Conservation (phyloP, 306 rosid species). For the Quercus glauca region DNA sequence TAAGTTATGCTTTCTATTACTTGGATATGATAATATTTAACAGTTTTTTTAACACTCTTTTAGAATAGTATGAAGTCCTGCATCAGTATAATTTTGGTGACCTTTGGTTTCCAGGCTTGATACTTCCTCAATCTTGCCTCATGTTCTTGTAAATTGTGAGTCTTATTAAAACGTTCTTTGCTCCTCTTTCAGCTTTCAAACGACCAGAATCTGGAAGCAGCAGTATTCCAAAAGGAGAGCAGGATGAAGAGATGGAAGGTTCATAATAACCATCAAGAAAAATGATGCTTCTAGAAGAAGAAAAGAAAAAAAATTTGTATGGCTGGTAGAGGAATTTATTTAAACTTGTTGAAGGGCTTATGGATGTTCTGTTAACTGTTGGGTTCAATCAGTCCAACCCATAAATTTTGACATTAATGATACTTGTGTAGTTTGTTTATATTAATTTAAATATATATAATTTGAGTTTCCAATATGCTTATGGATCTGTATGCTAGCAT, state of each 20-base stretch:
- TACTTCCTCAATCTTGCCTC: neutral
- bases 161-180: neutral
- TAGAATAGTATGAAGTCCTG: neutral
- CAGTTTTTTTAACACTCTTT: neutral
- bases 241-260: constrained; percentile 30
- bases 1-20: neutral
- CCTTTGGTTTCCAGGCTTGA: neutral
- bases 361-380: neutral
- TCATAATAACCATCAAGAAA: neutral
- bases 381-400: constrained; percentile 15
- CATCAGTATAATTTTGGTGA: neutral
- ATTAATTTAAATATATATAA: neutral
- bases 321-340: constrained; percentile 3
- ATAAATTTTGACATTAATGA: constrained; percentile 27
- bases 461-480: neutral
- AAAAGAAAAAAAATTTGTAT: neutral
- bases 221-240: constrained; percentile 16
- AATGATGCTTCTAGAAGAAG: constrained; percentile 19
- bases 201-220: constrained; percentile 27
- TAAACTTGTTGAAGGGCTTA: neutral
- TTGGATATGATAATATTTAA: neutral
- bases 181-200: constrained; percentile 32
- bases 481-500: neutral
- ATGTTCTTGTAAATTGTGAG: neutral
- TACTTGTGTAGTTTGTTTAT: neutral